phyloP scores from a whole-genome alignment of 2,329 filamentous ascomycete species.

The Xylariaceae sp. region DNA sequence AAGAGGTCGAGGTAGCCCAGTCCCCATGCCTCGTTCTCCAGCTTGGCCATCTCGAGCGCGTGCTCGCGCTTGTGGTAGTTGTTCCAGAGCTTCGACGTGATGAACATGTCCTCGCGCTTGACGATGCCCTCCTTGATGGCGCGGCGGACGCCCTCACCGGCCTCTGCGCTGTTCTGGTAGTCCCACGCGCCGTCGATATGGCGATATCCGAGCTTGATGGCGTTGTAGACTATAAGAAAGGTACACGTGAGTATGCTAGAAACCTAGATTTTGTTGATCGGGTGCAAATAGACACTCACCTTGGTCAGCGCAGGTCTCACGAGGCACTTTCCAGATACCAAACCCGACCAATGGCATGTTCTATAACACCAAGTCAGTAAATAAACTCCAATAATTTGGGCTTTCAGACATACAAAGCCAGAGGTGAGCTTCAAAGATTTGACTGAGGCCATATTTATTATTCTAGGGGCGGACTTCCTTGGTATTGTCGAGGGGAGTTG shows the following conservation, averaged over 20 bases:
- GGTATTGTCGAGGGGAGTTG: too few relatives aligned
- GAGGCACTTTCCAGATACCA: conserved; percentile 40
- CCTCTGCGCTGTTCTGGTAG: conserved; percentile 63
- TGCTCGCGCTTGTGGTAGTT: conserved; percentile 58
- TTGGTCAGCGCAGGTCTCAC: conserved; percentile 32
- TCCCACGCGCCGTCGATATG: conserved; percentile 51
- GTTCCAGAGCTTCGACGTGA: conserved; percentile 67
- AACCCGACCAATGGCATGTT: conserved; percentile 39
- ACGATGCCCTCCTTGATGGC: conserved; percentile 56
- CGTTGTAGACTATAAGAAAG: conserved; percentile 55
- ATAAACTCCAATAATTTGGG: neutral
- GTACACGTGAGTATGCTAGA: conserved; percentile 38
- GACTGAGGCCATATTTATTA: too few relatives aligned
- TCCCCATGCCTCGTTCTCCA: conserved; percentile 58
- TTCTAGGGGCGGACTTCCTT: too few relatives aligned
- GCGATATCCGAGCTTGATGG: conserved; percentile 51
- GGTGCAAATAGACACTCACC: conserved; percentile 38
- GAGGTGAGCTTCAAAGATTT: conserved; percentile 34
- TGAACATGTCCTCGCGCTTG: conserved; percentile 60
- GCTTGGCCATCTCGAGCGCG: conserved; percentile 56
- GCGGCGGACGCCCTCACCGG: conserved; percentile 59
- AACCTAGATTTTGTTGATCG: conserved; percentile 48
- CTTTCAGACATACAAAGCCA: conserved; percentile 29
- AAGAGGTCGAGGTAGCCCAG: conserved; percentile 67
- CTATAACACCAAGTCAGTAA: conserved; percentile 21